Conservation (phyloP, 2,329 filamentous ascomycete genomes). For the Fusarium fracticaudum region DNA sequence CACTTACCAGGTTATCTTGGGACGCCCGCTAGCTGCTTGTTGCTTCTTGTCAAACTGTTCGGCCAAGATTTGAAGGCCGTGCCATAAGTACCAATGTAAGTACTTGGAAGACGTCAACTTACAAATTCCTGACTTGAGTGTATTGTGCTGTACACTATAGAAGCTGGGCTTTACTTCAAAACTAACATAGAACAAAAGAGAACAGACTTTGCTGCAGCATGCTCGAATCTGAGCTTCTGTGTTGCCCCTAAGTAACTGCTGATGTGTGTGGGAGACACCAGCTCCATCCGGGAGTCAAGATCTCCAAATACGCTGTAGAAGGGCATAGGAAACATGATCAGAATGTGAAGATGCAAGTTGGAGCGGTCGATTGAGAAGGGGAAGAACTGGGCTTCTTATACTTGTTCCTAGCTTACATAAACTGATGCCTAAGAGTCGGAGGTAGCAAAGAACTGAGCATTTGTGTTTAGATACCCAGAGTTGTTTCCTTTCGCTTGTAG, state of each 20-base stretch:
- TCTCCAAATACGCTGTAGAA: accelerated
- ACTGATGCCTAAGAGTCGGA: neutral
- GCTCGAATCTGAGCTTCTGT: neutral
- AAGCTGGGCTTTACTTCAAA: neutral
- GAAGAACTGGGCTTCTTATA: neutral
- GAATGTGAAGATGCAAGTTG: neutral
- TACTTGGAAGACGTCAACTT: neutral
- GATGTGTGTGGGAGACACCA: too few species aligned
- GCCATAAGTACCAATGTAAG: neutral
- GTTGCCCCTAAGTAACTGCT: neutral
- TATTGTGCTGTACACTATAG: too few species aligned
- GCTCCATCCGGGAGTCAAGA: accelerated
- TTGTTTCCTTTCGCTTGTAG: neutral
- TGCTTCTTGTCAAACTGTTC: neutral
- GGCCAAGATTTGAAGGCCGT: neutral
- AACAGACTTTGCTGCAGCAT: neutral
- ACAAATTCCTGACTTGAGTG: neutral
- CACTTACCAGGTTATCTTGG: neutral
- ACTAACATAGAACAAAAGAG: neutral
- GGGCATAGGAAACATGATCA: too few species aligned
- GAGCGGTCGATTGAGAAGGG: neutral
- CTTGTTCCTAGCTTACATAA: neutral
- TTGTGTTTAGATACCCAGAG: accelerated
- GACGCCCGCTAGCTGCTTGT: accelerated
- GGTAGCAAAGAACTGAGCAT: neutral